These are phyloP conservation scores for Eremothecium coryli DNA, from an alignment of 1,139 yeast genomes.

Conservation along the genomic window DNA sequence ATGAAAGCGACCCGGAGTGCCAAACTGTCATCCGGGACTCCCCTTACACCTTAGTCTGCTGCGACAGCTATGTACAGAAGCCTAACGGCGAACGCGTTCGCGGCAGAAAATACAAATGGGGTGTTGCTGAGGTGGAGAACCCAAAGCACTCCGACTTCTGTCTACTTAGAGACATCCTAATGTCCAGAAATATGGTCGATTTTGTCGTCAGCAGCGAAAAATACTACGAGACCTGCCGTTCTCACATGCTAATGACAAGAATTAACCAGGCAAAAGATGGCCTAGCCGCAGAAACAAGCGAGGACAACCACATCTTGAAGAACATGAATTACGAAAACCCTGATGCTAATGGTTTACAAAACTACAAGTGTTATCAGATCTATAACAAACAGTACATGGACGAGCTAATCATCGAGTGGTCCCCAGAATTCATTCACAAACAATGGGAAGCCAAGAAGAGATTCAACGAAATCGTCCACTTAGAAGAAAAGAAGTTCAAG, in stretches of 20 bases:
- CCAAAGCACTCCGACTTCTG: slow-evolving; percentile 56
- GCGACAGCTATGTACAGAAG: slow-evolving; percentile 33
- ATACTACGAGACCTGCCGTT: slow-evolving; percentile 48
- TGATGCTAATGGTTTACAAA: slow-evolving; percentile 28
- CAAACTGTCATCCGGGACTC: slow-evolving; percentile 31
- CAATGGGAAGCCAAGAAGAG: slow-evolving; percentile 39
- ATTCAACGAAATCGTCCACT: slow-evolving; percentile 40
- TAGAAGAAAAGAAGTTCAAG: slow-evolving; percentile 54
- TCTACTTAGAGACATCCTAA: slow-evolving; percentile 42
- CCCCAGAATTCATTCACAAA: slow-evolving; percentile 41
- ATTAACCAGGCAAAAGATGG: slow-evolving; percentile 31
- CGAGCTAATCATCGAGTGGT: slow-evolving; percentile 35
- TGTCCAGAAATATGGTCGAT: slow-evolving; percentile 50
- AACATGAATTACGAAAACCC: slow-evolving; percentile 27
- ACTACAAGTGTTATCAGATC: slow-evolving; percentile 35
- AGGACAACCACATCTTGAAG: slow-evolving; percentile 16
- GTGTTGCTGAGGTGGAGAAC: slow-evolving; percentile 61
- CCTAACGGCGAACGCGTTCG: slow-evolving; percentile 37
- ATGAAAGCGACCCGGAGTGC: slow-evolving; percentile 31
- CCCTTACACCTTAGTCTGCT: slow-evolving; percentile 58
- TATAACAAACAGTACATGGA: slow-evolving; percentile 35
- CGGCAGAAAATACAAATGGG: slow-evolving; percentile 70
- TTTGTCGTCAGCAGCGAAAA: slow-evolving; percentile 47
- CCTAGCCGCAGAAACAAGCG: slow-evolving; percentile 15
- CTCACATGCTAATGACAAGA: slow-evolving; percentile 36